Evolutionary conservation across 495 filamentous ascomycete species (phyloP).

Genomic region (Penicillium mononematosum): DNA sequence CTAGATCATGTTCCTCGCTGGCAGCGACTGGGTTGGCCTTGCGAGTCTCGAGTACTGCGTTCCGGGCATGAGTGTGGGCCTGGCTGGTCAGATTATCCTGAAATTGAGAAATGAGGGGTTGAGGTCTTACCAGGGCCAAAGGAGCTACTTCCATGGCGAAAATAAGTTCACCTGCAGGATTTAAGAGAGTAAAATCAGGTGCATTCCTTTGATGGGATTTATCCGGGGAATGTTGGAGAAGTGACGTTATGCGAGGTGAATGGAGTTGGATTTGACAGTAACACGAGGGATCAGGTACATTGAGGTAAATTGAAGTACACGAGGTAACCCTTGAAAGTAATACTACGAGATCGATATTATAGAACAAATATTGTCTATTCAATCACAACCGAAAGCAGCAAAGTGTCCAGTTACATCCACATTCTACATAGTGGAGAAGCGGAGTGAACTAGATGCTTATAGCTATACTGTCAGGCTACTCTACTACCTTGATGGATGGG

Average conservation of each 20-base stretch:
- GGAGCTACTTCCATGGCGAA: constrained; percentile 61
- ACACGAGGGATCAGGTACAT: background rate
- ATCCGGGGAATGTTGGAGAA: constrained; percentile 2
- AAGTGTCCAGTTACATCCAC: constrained; percentile 18
- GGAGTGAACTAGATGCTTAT: constrained; percentile 1
- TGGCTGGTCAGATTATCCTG: constrained; percentile 34
- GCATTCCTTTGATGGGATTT: constrained; percentile 11
- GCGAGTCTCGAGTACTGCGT: constrained; percentile 74
- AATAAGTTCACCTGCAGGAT: constrained; percentile 1
- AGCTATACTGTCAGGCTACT: background rate
- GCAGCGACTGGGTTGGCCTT: constrained; percentile 74
- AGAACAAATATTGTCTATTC: background rate
- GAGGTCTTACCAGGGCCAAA: constrained; percentile 52
- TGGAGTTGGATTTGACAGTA: background rate
- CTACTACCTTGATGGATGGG: background rate
- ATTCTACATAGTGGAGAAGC: constrained; percentile 22
- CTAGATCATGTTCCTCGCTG: constrained; percentile 81
- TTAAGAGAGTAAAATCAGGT: constrained; percentile 1
- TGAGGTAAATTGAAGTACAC: background rate
- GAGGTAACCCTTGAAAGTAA: background rate
- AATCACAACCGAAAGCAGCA: constrained; percentile 6
- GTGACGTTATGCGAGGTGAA: background rate
- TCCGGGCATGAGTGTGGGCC: constrained; percentile 86
- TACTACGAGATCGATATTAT: background rate
- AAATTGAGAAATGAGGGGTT: constrained; percentile 3